Evolutionary conservation across 306 rosid genomes (phyloP).

Genomic region (Begonia peltatifolia): DNA sequence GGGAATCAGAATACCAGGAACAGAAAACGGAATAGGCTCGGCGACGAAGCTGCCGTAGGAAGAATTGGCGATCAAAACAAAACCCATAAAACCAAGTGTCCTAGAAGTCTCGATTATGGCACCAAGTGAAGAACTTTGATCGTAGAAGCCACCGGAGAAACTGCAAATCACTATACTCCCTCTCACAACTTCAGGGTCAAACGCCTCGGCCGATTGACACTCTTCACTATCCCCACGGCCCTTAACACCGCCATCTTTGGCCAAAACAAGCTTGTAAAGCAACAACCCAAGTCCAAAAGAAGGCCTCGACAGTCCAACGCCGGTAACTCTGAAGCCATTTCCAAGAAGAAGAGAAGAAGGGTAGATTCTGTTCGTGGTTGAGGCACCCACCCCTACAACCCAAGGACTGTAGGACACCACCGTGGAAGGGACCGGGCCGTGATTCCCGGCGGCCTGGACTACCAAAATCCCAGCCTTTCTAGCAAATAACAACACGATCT

Average conservation of each 20-base stretch:
- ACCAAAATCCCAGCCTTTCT: conserved; percentile 71
- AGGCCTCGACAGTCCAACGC: conserved; percentile 61
- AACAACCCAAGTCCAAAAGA: conserved; percentile 33
- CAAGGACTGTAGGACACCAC: conserved; percentile 74
- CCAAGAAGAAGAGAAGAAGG: conserved; percentile 40
- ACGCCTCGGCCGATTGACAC: conserved; percentile 68
- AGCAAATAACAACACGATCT: conserved; percentile 45
- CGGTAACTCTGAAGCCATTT: conserved; percentile 36
- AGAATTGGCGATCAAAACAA: conserved; percentile 52
- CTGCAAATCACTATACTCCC: conserved; percentile 56
- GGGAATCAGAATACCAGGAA: conserved; percentile 59
- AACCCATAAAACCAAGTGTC: conserved; percentile 36
- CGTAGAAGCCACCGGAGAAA: conserved; percentile 58
- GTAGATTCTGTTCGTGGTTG: conserved; percentile 50
- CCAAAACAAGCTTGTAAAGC: conserved; percentile 41
- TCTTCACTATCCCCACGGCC: conserved; percentile 38
- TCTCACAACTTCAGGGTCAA: conserved; percentile 29
- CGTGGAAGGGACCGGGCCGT: conserved; percentile 53
- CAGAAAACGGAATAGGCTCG: conserved; percentile 46
- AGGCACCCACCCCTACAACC: conserved; percentile 52
- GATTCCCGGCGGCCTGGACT: conserved; percentile 74
- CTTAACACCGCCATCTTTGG: conserved; percentile 50
- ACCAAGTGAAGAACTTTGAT: conserved; percentile 43
- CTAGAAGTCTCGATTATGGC: conserved; percentile 44
- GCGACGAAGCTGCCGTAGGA: conserved; percentile 53